A percentile compares a stretch with the other conserved stretches of the same genome.
Evolutionary conservation across 2,329 filamentous ascomycete genomes (phyloP).

Genomic region (Botrytis paeoniae): DNA sequence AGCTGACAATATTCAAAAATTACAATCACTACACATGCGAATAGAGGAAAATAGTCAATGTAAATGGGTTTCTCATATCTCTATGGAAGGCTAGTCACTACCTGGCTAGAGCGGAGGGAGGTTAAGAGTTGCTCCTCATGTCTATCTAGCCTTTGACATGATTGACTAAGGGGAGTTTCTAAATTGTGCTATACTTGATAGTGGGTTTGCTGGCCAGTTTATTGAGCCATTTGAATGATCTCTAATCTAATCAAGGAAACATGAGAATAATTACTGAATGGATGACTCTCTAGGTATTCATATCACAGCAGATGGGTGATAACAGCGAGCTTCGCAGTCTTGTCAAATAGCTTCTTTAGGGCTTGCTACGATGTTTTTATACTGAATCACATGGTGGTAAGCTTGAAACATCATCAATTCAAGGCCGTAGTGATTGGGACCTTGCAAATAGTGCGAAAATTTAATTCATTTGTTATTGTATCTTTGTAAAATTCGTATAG

Average conservation of each 20-base stretch:
- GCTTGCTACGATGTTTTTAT: background rate
- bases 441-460: background rate
- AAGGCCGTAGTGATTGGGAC: too few relatives aligned
- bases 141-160: background rate
- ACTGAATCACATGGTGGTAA: background rate
- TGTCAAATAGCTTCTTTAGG: background rate
- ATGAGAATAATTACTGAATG: background rate
- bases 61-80: background rate
- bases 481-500: background rate
- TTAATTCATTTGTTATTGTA: background rate
- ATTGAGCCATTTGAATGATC: background rate
- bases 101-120: background rate
- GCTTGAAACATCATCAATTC: too few relatives aligned
- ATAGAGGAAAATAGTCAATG: background rate
- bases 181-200: background rate
- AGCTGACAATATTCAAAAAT: background rate
- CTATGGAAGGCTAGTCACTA: background rate
- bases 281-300: background rate
- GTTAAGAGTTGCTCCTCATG: background rate
- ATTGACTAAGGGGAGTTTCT: background rate
- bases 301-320: too few relatives aligned
- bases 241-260: background rate
- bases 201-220: background rate
- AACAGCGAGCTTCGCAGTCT: background rate
- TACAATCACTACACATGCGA: background rate